Base-by-base conservation (phyloP, 768 basidiomycete species). In the Cyclocybe cylindracea region DNA sequence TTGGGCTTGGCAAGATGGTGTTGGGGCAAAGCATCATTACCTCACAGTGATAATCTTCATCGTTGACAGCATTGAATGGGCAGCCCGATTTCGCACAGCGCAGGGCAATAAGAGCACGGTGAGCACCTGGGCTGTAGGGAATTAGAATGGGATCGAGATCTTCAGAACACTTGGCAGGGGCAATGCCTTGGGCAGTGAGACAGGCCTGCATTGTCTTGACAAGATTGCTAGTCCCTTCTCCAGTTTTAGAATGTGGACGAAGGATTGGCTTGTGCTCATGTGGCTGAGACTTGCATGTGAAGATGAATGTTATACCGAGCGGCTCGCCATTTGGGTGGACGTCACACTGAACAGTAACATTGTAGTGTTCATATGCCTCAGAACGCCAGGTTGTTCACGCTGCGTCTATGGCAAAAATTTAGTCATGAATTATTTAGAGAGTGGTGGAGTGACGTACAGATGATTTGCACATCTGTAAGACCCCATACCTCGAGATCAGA, bases 11-110 rank as follows among this genome's bases (percentile, higher is more conserved):
- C 19, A 67, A 8, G 3, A 14, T 43, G 5, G 59, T 63, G 2
- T 64, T 65, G n/a, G 70, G 68, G 7, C 60, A 54, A 19, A 72
- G 61, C 51, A 72, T 58, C n/a, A 63, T 38, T 16, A 70, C 65
- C 44, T 72, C 65, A 10, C 16, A 31, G 5, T 31, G 34, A 52
- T 69, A 70, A 14, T 62, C 54, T n/a, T 56, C 50, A 58, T 72
- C 70, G 34, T 41, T n/a, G 8, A 70, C 56, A 14, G 43, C 44
- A 46, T 67, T 67, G 43, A 69, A 67, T 3, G 67, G 69, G 1
- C 54, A 54, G 11, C 50, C 39, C 35, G 48, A 48, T 13, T 46
- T 57, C 5, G 68, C 64, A 46, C 55, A 63, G 2, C 59, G 50
- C 50, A 70, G 41, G 3, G 63, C 66, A 40, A 70, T 56, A 8